Evolutionary conservation across 1,284 basidiomycete species (phyloP).

Genomic region (Ustilago lituana): DNA sequence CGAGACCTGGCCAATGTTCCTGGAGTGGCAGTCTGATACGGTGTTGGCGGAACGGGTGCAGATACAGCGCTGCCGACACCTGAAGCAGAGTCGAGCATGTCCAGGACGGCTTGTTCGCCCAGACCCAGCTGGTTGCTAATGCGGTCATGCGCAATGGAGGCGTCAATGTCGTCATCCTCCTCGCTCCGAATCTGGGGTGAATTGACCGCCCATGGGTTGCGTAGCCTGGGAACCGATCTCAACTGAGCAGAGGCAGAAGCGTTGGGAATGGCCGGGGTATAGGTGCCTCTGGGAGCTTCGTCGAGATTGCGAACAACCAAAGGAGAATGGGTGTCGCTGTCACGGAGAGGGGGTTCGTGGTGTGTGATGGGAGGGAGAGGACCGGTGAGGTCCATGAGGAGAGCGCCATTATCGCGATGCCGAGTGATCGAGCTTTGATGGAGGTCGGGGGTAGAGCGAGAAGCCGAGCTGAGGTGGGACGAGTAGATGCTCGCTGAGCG

Average conservation of each 20-base stretch:
- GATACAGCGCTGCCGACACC: conserved; percentile 16
- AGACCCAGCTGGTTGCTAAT: conserved; percentile 21
- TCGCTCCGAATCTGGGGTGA: conserved; percentile 24
- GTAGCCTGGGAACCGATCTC: conserved; percentile 8
- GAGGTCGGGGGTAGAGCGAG: conserved; percentile 40
- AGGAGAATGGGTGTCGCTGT: conserved; percentile 4
- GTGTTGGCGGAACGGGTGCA: conserved; percentile 22
- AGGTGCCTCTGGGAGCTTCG: conserved; percentile 46
- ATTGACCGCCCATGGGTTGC: conserved; percentile 37
- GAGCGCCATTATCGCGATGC: conserved; percentile 36
- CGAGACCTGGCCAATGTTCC: conserved; percentile 30
- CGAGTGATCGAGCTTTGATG: conserved; percentile 29
- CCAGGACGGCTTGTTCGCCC: conserved; percentile 49
- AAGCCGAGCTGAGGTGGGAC: conserved; percentile 43
- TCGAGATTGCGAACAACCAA: conserved; percentile 53
- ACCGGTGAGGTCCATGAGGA: conserved; percentile 23
- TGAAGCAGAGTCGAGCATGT: conserved; percentile 51
- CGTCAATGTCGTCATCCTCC: conserved; percentile 41
- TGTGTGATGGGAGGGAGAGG: conserved; percentile 28
- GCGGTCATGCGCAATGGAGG: conserved; percentile 37
- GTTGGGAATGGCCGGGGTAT: conserved; percentile 35
- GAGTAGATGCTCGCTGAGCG: conserved; percentile 31
- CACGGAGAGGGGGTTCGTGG: background rate
- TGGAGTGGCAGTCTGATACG: conserved; percentile 36
- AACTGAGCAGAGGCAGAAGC: conserved; percentile 24